Conservation (phyloP, 345 rosid species). For the Linum trigynum region DNA sequence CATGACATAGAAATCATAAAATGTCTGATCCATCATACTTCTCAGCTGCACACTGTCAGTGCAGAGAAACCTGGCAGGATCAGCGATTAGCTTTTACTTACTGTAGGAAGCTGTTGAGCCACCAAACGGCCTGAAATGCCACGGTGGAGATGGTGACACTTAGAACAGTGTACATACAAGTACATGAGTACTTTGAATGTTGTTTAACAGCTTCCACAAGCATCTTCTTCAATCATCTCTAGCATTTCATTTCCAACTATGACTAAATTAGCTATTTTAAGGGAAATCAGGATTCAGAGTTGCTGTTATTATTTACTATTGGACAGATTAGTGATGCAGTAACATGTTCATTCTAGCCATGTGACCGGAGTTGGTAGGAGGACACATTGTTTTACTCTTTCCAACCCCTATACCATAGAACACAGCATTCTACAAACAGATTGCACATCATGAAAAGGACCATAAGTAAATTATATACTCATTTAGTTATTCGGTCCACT, state of each 20-base stretch:
- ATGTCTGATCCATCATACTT: constrained; percentile 95
- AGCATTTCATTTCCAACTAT: too few relatives aligned
- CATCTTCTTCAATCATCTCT: background rate
- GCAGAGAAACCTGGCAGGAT: constrained; percentile 97
- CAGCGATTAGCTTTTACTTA: constrained; percentile 17
- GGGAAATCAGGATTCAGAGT: background rate
- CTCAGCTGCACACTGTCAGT: constrained; percentile 96
- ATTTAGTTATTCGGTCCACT: too few relatives aligned
- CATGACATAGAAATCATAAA: constrained; percentile 1
- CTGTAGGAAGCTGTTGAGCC: constrained; percentile 65
- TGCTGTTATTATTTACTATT: too few relatives aligned
- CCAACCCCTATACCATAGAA: too few relatives aligned
- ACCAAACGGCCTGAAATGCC: constrained; percentile 60
- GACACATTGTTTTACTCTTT: too few relatives aligned
- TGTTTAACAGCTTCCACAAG: constrained; percentile 25
- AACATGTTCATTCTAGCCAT: too few relatives aligned
- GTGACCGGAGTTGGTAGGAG: too few relatives aligned
- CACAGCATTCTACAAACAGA: too few relatives aligned
- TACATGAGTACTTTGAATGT: background rate
- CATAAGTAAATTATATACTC: too few relatives aligned
- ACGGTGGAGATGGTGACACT: constrained; percentile 17
- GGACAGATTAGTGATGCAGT: too few relatives aligned
- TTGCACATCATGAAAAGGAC: too few relatives aligned
- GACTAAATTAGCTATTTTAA: background rate
- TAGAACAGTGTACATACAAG: constrained; percentile 7